Percentiles rank a stretch among this genome's conserved stretches.
These are phyloP conservation scores for Sporisorium scitamineum DNA, from an alignment of 1,284 basidiomycete species.

Conservation along the genomic window DNA sequence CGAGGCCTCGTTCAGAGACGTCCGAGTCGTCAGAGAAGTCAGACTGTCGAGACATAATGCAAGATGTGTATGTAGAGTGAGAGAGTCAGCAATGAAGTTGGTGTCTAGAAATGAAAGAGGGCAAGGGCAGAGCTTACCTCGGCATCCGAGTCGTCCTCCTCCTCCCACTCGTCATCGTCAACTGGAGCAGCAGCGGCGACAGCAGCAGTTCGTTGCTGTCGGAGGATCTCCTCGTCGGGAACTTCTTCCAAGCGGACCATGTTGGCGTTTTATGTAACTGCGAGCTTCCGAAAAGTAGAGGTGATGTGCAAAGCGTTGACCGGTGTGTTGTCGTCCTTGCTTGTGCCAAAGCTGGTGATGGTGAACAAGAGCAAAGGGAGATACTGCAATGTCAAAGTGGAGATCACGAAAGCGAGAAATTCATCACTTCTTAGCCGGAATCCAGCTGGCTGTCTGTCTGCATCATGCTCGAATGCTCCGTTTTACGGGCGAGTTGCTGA, in stretches of 20 bases:
- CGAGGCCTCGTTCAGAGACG: conserved; percentile 60
- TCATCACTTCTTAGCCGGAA: conserved; percentile 9
- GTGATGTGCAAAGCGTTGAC: not conserved
- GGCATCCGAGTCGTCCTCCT: conserved; percentile 47
- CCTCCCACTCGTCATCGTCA: conserved; percentile 45
- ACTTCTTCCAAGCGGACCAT: conserved; percentile 56
- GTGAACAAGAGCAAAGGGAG: not conserved
- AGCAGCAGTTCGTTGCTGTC: conserved; percentile 37
- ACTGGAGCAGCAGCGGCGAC: conserved; percentile 34
- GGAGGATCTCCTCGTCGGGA: conserved; percentile 53
- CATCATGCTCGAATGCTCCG: conserved; percentile 6
- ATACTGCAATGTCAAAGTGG: conserved; percentile 18
- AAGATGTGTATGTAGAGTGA: not conserved
- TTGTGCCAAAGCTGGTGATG: not conserved
- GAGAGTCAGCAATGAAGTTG: not conserved
- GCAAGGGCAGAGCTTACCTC: conserved; percentile 23
- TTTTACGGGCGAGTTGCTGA: conserved; percentile 24
- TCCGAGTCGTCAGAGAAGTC: conserved; percentile 60
- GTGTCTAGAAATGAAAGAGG: not conserved
- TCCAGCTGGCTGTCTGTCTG: conserved; percentile 17
- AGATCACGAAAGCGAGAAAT: conserved; percentile 23
- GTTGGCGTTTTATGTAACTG: conserved; percentile 3
- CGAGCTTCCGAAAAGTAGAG: not conserved
- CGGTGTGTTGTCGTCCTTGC: not conserved
- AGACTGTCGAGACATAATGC: conserved; percentile 18